These are phyloP conservation scores for Coemansia sp. DNA, from an alignment of 192 early-diverging fungal genomes.

Conservation along the genomic window DNA sequence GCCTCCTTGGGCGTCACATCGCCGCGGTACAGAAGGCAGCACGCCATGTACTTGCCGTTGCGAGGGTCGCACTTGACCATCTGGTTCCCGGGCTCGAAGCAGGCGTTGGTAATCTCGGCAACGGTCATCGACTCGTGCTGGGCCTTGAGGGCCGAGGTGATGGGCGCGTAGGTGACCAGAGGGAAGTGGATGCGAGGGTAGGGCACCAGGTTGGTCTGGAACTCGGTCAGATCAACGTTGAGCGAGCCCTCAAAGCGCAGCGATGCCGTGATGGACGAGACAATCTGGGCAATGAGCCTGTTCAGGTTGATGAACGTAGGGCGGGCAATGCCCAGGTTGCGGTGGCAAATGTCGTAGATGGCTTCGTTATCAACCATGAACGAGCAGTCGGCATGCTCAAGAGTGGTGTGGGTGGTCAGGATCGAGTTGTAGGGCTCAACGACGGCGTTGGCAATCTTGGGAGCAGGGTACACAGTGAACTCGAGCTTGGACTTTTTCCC, in stretches of 20 bases:
- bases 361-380: slow-evolving; percentile 99
- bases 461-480: slow-evolving; percentile 98
- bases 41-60: slow-evolving; percentile 98
- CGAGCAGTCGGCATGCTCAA: slow-evolving; percentile 98
- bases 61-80: slow-evolving; percentile 99
- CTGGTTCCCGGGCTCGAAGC: slow-evolving; percentile 97
- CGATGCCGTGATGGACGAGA: slow-evolving; percentile 98
- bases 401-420: slow-evolving; percentile 97
- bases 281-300: slow-evolving; percentile 96
- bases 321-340: slow-evolving; percentile 94
- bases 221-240: slow-evolving; percentile 98
- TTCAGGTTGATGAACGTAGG: slow-evolving; percentile 98
- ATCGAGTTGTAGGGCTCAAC: slow-evolving; percentile 99
- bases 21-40: slow-evolving; percentile 98
- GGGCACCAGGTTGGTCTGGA: slow-evolving; percentile 99
- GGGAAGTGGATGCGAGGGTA: slow-evolving; percentile 99
- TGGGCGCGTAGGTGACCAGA: slow-evolving; percentile 93
- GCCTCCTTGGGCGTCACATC: slow-evolving; percentile 99
- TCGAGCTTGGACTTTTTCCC: slow-evolving; percentile 99
- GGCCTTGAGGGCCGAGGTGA: slow-evolving; percentile 92
- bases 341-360: slow-evolving; percentile 98
- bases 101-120: slow-evolving; percentile 91
- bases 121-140: slow-evolving; percentile 95
- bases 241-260: slow-evolving; percentile 98
- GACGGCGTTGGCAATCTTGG: slow-evolving; percentile 93